phyloP scores from a whole-genome alignment of 2,329 filamentous ascomycete genomes.

The Exophiala sp. region DNA sequence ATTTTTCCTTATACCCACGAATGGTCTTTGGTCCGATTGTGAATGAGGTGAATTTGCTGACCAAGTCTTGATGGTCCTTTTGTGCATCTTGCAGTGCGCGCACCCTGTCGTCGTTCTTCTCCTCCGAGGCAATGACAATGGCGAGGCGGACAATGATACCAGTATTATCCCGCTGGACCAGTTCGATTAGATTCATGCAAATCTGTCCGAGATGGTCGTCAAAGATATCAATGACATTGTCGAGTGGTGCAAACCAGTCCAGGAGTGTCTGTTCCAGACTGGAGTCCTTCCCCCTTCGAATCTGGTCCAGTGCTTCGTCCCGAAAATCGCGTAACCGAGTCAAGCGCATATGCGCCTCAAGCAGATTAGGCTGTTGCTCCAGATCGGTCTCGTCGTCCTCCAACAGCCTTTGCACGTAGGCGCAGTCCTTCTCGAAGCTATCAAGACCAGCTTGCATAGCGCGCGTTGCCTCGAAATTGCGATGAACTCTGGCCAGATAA shows the following conservation, averaged over 20 bases:
- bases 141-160: conserved; percentile 86
- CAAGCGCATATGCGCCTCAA: conserved; percentile 85
- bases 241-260: conserved; percentile 81
- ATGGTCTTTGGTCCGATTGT: conserved; percentile 87
- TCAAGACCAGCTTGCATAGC: conserved; percentile 88
- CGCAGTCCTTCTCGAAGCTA: conserved; percentile 72
- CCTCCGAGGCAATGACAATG: conserved; percentile 87
- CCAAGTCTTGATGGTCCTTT: conserved; percentile 92
- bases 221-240: conserved; percentile 87
- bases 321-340: conserved; percentile 88
- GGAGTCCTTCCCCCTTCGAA: conserved; percentile 65
- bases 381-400: conserved; percentile 75
- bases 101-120: conserved; percentile 90
- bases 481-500: conserved; percentile 53
- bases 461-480: conserved; percentile 91
- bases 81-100: conserved; percentile 88
- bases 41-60: conserved; percentile 88
- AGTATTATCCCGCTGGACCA: conserved; percentile 80
- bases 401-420: conserved; percentile 70
- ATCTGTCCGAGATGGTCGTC: conserved; percentile 88
- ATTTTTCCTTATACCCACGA: conserved; percentile 95
- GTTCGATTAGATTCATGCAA: conserved; percentile 80
- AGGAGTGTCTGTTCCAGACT: conserved; percentile 75
- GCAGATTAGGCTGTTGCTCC: conserved; percentile 85
- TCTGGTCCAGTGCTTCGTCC: conserved; percentile 95